Conservation (phyloP, 805 yeast species). For the Barnettozyma siamensis region DNA sequence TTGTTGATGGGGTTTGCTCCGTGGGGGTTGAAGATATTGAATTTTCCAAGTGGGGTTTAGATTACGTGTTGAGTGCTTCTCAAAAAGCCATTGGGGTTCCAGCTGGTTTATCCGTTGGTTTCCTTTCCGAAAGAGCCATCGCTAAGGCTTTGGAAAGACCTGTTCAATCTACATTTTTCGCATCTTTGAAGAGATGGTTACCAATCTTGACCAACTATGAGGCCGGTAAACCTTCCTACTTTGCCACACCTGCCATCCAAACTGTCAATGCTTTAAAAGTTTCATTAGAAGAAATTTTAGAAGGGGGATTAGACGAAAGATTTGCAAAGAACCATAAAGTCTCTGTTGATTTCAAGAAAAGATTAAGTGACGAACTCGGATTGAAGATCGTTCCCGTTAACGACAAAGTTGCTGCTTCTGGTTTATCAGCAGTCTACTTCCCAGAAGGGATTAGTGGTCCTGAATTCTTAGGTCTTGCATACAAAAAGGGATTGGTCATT, state of each 20-base stretch:
- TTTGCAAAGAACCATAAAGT: constrained; percentile 56
- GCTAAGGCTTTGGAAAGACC: constrained; percentile 48
- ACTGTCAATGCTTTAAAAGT: constrained; percentile 73
- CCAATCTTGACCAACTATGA: constrained; percentile 88
- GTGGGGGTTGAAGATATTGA: constrained; percentile 82
- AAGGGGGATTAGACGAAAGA: constrained; percentile 49
- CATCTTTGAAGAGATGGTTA: constrained; percentile 76
- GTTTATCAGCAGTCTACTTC: constrained; percentile 78
- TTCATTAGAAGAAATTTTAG: constrained; percentile 66
- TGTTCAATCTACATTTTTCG: constrained; percentile 44
- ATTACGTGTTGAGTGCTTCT: constrained; percentile 84
- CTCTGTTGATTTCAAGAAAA: constrained; percentile 60
- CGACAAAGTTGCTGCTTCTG: constrained; percentile 69
- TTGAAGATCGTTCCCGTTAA: constrained; percentile 59
- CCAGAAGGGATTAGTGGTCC: constrained; percentile 70
- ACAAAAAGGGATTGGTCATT: constrained; percentile 62
- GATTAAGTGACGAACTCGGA: constrained; percentile 48
- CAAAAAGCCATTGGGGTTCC: constrained; percentile 96
- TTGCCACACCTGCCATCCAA: constrained; percentile 97
- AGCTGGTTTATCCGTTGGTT: constrained; percentile 78
- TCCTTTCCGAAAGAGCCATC: constrained; percentile 72
- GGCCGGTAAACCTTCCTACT: constrained; percentile 73
- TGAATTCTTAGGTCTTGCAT: constrained; percentile 51
- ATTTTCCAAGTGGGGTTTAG: constrained; percentile 87
- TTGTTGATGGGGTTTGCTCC: constrained; percentile 95